phyloP scores from a whole-genome alignment of 1,139 yeast genomes.

The Taphrina flavorubra region DNA sequence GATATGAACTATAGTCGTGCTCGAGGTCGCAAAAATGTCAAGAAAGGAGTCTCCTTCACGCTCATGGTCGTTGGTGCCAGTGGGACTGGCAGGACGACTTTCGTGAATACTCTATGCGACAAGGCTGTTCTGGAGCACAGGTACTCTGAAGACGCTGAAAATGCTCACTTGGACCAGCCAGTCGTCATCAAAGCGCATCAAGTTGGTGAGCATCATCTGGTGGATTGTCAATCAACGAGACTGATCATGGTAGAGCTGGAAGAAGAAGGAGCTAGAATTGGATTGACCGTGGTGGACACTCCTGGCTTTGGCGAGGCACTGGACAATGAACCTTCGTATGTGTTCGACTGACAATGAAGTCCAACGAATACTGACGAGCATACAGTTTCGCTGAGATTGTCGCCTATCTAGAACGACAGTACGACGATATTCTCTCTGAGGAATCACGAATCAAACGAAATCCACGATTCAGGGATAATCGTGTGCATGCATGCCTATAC shows the following conservation, averaged over 20 bases:
- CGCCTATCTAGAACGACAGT: conserved; percentile 81
- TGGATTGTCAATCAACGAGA: not conserved
- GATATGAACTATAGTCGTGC: conserved; percentile 36
- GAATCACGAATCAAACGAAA: conserved; percentile 89
- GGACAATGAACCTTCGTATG: conserved; percentile 61
- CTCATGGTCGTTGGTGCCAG: conserved; percentile 76
- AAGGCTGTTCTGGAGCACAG: conserved; percentile 65
- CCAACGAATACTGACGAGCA: conserved; percentile 2
- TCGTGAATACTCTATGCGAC: conserved; percentile 85
- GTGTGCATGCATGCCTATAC: conserved; percentile 75
- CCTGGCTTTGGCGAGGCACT: conserved; percentile 95
- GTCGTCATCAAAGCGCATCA: conserved; percentile 57
- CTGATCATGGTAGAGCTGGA: conserved; percentile 37
- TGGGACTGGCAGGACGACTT: conserved; percentile 84
- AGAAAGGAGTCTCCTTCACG: conserved; percentile 63
- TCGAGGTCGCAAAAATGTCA: conserved; percentile 41
- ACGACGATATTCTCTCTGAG: conserved; percentile 88
- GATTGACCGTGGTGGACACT: conserved; percentile 82
- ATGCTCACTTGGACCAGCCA: conserved; percentile 58
- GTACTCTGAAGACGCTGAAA: conserved; percentile 54
- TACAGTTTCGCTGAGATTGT: conserved; percentile 69
- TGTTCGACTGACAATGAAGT: not conserved
- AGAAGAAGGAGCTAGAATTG: conserved; percentile 74
- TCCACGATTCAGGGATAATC: conserved; percentile 72
- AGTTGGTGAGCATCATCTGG: conserved; percentile 5